Conservation (phyloP, 306 rosid species). For the Senna tora region DNA sequence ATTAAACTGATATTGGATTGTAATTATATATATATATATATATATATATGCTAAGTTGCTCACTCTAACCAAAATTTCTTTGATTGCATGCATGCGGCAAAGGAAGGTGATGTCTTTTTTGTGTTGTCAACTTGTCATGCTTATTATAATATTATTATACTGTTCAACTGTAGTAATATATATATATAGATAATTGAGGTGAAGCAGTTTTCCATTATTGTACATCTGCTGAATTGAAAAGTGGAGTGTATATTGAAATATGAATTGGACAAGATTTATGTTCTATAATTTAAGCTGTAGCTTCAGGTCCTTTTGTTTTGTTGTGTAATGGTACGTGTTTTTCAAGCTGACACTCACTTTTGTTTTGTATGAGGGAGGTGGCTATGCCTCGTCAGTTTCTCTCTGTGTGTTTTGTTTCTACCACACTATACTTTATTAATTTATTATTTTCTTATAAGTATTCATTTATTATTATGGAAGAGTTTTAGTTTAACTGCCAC, state of each 20-base stretch:
- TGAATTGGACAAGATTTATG: conserved; percentile 4
- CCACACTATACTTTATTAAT: neutral
- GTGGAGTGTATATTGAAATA: neutral
- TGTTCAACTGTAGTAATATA: neutral
- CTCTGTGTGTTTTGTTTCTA: conserved; percentile 4
- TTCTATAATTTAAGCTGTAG: neutral
- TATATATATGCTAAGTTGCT: neutral
- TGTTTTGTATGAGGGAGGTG: conserved; percentile 22
- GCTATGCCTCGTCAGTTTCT: neutral
- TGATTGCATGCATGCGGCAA: neutral
- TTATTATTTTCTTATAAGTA: no score
- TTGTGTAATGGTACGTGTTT: neutral
- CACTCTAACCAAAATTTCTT: neutral
- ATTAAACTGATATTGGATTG: neutral
- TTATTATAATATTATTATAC: neutral
- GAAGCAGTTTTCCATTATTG: neutral
- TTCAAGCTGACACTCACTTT: conserved; percentile 34
- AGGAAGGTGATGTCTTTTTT: neutral
- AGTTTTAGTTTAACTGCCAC: neutral
- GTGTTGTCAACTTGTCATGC: neutral
- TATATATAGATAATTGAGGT: neutral
- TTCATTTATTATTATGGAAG: neutral
- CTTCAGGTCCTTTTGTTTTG: conserved; percentile 3
- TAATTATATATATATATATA: neutral
- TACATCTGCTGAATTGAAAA: neutral